A percentile compares a stretch with the other conserved stretches of the same genome.
Conservation (phyloP, 768 basidiomycete species). For the Sistotremastrum niveocremeum region DNA sequence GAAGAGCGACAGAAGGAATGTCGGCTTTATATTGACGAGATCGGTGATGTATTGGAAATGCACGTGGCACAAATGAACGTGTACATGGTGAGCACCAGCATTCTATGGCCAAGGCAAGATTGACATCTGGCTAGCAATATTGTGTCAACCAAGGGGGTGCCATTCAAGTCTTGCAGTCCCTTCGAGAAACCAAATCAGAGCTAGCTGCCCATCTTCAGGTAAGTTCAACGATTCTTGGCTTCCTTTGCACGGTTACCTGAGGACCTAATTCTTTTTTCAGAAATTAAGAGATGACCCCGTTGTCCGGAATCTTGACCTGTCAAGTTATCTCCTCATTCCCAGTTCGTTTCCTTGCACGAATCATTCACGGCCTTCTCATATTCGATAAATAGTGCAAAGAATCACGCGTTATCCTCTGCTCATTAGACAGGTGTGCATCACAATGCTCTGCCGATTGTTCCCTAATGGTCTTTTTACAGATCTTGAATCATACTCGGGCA, state of each 20-base stretch:
- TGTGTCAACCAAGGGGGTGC: conserved; percentile 81
- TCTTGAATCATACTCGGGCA: conserved; percentile 64
- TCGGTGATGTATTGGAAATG: conserved; percentile 70
- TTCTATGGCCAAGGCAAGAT: neutral
- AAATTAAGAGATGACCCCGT: conserved; percentile 62
- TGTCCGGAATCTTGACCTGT: conserved; percentile 72
- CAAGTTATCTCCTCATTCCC: conserved; percentile 83
- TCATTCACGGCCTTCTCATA: neutral
- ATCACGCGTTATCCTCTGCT: conserved; percentile 89
- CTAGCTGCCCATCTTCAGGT: conserved; percentile 60
- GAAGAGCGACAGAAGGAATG: conserved; percentile 88
- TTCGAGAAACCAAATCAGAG: conserved; percentile 53
- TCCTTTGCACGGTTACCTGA: conserved; percentile 1
- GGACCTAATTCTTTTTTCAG: conserved; percentile 22
- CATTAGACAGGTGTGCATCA: conserved; percentile 48
- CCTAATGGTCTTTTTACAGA: conserved; percentile 23
- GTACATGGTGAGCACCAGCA: conserved; percentile 50
- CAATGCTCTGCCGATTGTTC: neutral
- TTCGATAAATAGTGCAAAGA: conserved; percentile 61
- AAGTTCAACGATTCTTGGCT: conserved; percentile 2
- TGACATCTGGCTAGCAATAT: conserved; percentile 42
- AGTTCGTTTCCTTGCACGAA: conserved; percentile 35
- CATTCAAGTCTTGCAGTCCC: conserved; percentile 59
- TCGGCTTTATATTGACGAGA: conserved; percentile 77
- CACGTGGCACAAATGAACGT: conserved; percentile 68